Conservation (phyloP, 2,329 filamentous ascomycete species). For the Lecanicillium sp. region DNA sequence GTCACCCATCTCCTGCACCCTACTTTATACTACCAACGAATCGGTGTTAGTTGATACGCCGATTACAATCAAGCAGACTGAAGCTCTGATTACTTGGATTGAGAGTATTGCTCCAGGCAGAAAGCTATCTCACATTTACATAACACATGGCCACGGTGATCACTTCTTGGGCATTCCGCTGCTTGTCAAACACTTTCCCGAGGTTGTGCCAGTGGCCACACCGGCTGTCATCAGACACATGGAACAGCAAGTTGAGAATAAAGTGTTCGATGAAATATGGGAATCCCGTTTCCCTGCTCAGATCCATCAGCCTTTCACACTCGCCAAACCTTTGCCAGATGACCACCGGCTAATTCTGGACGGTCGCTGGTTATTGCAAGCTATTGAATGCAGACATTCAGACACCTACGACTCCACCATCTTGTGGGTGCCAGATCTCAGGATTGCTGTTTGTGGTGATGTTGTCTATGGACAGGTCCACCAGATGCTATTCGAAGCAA, state of each 20-base stretch:
- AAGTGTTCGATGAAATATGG: slow-evolving; percentile 19
- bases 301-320: slow-evolving; percentile 17
- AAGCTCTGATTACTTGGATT: slow-evolving; percentile 31
- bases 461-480: slow-evolving; percentile 32
- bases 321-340: slow-evolving; percentile 16
- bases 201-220: slow-evolving; percentile 19
- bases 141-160: slow-evolving; percentile 37
- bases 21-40: no score
- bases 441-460: slow-evolving; percentile 32
- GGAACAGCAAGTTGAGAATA: slow-evolving; percentile 17
- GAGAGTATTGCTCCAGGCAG: slow-evolving; percentile 23
- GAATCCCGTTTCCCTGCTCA: slow-evolving; percentile 20
- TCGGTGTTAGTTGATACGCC: slow-evolving; percentile 34
- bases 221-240: slow-evolving; percentile 19
- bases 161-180: slow-evolving; percentile 32
- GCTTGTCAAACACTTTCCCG: slow-evolving; percentile 26
- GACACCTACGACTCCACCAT: slow-evolving; percentile 25
- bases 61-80: slow-evolving; percentile 25
- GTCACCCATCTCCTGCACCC: no score
- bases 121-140: slow-evolving; percentile 30
- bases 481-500: slow-evolving; percentile 29
- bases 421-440: slow-evolving; percentile 28
- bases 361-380: slow-evolving; percentile 1
- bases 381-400: slow-evolving; percentile 8
- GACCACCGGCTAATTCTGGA: neutral